Evolutionary conservation across 108 stramenopile genomes (phyloP), one percentile per base, ranked within the genome.

Genomic region (Cyclotella sp.): DNA sequence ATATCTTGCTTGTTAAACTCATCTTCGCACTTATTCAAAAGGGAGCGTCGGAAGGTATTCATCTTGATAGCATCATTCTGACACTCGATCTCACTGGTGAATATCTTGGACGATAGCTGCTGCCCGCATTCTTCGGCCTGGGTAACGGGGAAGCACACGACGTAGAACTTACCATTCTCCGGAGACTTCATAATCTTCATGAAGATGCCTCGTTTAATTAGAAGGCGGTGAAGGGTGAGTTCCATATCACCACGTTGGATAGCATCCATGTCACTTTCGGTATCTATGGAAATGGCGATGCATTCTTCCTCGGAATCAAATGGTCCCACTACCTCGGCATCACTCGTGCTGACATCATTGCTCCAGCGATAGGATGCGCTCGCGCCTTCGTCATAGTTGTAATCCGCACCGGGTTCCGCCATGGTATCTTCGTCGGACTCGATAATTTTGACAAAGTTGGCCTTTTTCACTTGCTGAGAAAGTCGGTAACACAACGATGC

Each of bases 1-100:
- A 91, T 93, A 72, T 92, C 91, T 46, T 91, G 87, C 69, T 93
- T 91, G 72, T 91, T 84, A 60, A 94, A 96, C 77, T 97, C 96
- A 68, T 94, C 93, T 73, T 97, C 88, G 68, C 96, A 97, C 61
- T 93, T 94, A 80, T 95, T 92, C 29, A 97, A 72, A 9, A 97
- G 85, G 47, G 88, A 85, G n/a, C 86, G 75, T 84, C 91, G 95
- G 84, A 97, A 97, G 27, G 86, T 88, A 58, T 93, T 94, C 71
- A 84, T 82, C 74, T 95, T 96, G 42, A 75, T 85, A 10, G 87
- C 91, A 73, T 95, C 85, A 18, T 86, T 87, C 22, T 76, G 62
- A 45, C 87, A 88, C 53, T 92, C 94, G 21, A 76, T 77, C 47
- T 91, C 87, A 67, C 84, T 89, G 13, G 88, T 73, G 72, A 93